Conservation (phyloP, 768 basidiomycete genomes). For the Crucibulum laeve region DNA sequence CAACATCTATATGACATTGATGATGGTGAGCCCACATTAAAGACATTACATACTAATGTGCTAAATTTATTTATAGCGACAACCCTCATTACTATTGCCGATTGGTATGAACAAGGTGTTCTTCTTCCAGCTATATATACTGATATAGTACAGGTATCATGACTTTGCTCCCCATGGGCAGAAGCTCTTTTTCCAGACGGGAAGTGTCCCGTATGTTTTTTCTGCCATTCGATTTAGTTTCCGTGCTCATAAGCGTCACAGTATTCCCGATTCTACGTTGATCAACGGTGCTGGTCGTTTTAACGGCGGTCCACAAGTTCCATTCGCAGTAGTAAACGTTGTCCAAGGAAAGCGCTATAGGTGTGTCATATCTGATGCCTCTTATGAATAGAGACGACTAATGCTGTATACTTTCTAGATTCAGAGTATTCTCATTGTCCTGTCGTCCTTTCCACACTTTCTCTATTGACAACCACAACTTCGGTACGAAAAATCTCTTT, state of each 20-base stretch:
- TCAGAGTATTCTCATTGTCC: conserved; percentile 43
- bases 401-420: background rate
- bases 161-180: conserved; percentile 33
- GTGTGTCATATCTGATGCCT: conserved; percentile 4
- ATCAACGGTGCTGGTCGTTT: conserved; percentile 43
- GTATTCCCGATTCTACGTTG: conserved; percentile 34
- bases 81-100: conserved; percentile 31
- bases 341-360: conserved; percentile 38
- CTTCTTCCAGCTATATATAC: background rate
- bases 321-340: conserved; percentile 40
- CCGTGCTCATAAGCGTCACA: conserved; percentile 2
- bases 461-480: conserved; percentile 32
- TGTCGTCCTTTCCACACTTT: conserved; percentile 39
- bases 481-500: conserved; percentile 12
- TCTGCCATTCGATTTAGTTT: conserved; percentile 8
- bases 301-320: conserved; percentile 30
- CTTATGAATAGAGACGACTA: background rate
- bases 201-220: conserved; percentile 20
- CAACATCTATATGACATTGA: conserved; percentile 33
- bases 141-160: conserved; percentile 5
- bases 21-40: conserved; percentile 23
- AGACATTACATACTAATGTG: background rate
- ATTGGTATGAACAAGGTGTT: conserved; percentile 15
- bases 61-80: conserved; percentile 11
- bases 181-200: conserved; percentile 24